Percentiles rank a stretch among this genome's conserved stretches.
phyloP scores from a whole-genome alignment of 2,329 filamentous ascomycete species.

The Fusarium brevicatenulatum region DNA sequence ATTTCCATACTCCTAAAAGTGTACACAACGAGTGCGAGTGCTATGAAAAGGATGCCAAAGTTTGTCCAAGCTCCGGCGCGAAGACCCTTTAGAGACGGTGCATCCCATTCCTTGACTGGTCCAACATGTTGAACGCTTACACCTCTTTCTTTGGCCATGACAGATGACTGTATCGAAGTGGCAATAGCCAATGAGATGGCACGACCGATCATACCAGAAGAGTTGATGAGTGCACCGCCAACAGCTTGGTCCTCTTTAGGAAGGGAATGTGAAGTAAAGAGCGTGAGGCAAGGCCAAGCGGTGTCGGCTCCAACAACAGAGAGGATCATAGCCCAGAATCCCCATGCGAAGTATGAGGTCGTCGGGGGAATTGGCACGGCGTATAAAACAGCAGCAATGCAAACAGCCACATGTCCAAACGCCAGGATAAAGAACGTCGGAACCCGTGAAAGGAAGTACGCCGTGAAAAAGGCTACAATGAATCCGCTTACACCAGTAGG shows the following conservation, averaged over 20 bases:
- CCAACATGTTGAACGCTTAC: constrained; percentile 58
- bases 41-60: constrained; percentile 57
- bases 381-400: constrained; percentile 68
- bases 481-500: constrained; percentile 71
- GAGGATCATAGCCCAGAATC: constrained; percentile 72
- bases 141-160: constrained; percentile 62
- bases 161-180: constrained; percentile 71
- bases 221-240: constrained; percentile 74
- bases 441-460: constrained; percentile 65
- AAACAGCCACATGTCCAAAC: constrained; percentile 66
- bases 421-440: constrained; percentile 67
- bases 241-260: constrained; percentile 72
- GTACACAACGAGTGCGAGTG: constrained; percentile 56
- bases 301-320: constrained; percentile 74
- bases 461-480: constrained; percentile 65
- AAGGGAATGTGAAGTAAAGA: constrained; percentile 72
- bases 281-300: constrained; percentile 70
- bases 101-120: constrained; percentile 55
- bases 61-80: constrained; percentile 64
- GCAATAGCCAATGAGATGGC: constrained; percentile 73
- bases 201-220: constrained; percentile 71
- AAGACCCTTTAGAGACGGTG: constrained; percentile 58
- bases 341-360: constrained; percentile 74
- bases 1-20: constrained; percentile 64
- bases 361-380: constrained; percentile 68